Evolutionary conservation across 495 filamentous ascomycete genomes (phyloP).

Genomic region (Platismatia glauca): DNA sequence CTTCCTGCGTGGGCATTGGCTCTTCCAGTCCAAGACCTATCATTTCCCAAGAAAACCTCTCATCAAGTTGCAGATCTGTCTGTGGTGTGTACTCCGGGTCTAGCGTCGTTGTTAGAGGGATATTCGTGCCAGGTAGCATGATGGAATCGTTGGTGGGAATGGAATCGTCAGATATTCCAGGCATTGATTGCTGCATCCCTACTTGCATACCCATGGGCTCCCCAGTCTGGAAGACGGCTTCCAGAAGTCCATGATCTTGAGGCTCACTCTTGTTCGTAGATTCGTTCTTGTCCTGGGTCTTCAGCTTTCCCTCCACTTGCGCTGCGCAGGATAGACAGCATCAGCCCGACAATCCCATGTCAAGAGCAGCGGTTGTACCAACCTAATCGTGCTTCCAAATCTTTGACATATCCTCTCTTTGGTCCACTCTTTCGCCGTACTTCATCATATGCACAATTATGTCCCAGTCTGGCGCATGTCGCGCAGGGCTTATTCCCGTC

Average conservation of each 20-base stretch:
- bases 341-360: background rate
- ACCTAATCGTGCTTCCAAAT: constrained; percentile 90
- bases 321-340: constrained; percentile 40
- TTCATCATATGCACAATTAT: constrained; percentile 93
- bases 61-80: constrained; percentile 28
- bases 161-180: constrained; percentile 19
- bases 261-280: constrained; percentile 25
- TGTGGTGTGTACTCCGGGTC: constrained; percentile 16
- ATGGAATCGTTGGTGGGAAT: constrained; percentile 25
- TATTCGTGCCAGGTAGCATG: constrained; percentile 25
- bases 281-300: constrained; percentile 26
- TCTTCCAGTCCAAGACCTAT: constrained; percentile 89
- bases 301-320: constrained; percentile 88
- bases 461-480: constrained; percentile 80
- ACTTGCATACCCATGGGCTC: background rate
- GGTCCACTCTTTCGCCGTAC: constrained; percentile 95
- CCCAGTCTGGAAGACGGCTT: constrained; percentile 17
- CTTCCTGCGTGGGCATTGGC: constrained; percentile 76
- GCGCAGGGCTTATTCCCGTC: constrained; percentile 71
- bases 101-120: constrained; percentile 14
- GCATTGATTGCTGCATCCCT: constrained; percentile 19
- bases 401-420: constrained; percentile 97
- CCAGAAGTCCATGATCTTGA: constrained; percentile 13
- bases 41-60: constrained; percentile 72
- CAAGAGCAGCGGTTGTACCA: constrained; percentile 22